Evolutionary conservation across 352 stramenopile species (phyloP).

Genomic region (Phytophthora pseudosyringae): DNA sequence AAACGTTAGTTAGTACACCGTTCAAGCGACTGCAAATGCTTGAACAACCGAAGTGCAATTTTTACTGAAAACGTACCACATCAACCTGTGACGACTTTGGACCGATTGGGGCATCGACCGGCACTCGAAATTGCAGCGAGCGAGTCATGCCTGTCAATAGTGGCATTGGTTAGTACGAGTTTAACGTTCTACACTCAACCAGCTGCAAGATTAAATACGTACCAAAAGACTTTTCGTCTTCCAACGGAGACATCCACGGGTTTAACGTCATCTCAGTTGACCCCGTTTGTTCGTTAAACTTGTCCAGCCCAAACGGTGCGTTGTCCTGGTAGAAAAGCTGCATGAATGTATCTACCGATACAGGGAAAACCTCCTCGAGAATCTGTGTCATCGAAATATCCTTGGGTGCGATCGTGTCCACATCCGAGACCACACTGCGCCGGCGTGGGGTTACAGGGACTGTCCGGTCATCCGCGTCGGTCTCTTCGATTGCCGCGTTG

Average conservation of each 20-base stretch:
- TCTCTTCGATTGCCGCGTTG: conserved; percentile 3
- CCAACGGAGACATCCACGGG: conserved; percentile 60
- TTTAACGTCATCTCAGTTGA: conserved; percentile 80
- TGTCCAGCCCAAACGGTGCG: conserved; percentile 72
- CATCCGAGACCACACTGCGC: conserved; percentile 65
- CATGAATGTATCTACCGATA: conserved; percentile 79
- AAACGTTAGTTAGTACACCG: conserved; percentile 8
- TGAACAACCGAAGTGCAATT: background rate
- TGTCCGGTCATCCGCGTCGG: conserved; percentile 19
- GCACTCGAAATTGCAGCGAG: conserved; percentile 76
- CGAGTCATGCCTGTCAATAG: conserved; percentile 55
- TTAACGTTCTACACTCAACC: background rate
- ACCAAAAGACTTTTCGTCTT: conserved; percentile 54
- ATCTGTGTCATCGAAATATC: conserved; percentile 82
- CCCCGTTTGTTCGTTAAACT: conserved; percentile 63
- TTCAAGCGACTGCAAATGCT: background rate
- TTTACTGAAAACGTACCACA: conserved; percentile 43
- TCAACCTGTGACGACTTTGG: conserved; percentile 86
- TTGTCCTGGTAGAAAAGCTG: conserved; percentile 69
- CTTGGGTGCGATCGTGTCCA: conserved; percentile 61
- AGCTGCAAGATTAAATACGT: background rate
- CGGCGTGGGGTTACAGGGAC: conserved; percentile 22
- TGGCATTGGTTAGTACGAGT: background rate
- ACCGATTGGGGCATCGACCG: conserved; percentile 81
- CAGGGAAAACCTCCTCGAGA: conserved; percentile 60